Evolutionary conservation across 257 asterid genomes (phyloP).

Genomic region (Solanum ahanhuiri): DNA sequence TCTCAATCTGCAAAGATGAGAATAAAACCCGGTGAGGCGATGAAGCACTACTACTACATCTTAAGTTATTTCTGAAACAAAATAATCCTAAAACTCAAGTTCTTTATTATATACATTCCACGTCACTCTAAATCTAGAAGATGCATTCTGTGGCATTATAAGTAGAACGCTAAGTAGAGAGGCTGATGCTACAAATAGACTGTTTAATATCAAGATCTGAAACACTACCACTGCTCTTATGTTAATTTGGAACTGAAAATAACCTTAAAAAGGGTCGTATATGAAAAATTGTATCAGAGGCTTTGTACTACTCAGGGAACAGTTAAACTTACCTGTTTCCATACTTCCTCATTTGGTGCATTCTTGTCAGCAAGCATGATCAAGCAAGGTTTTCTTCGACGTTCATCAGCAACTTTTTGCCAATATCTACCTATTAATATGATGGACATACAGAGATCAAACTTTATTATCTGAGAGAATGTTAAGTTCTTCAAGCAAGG

Average conservation of each 20-base stretch:
- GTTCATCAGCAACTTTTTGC: slow-evolving; percentile 76
- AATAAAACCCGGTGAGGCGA: neutral
- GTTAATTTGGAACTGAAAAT: neutral
- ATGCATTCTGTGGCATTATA: neutral
- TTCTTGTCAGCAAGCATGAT: slow-evolving; percentile 96
- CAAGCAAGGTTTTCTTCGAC: slow-evolving; percentile 68
- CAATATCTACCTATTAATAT: slow-evolving; percentile 59
- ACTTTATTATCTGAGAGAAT: neutral
- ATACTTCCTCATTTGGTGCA: slow-evolving; percentile 95
- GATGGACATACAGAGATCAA: slow-evolving; percentile 4
- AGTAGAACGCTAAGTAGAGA: neutral
- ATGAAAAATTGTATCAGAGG: neutral
- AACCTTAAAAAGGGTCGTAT: neutral
- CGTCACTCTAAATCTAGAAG: neutral
- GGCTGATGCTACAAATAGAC: neutral
- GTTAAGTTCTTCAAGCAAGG: neutral
- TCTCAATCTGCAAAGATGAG: slow-evolving; percentile 64
- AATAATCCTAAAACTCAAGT: neutral
- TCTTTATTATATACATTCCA: neutral
- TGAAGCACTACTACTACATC: neutral
- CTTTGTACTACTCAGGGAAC: neutral
- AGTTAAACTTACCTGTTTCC: slow-evolving; percentile 56
- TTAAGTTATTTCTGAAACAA: neutral
- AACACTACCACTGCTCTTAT: neutral
- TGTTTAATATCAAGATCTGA: neutral